phyloP scores from a whole-genome alignment of 225 moss, liverwort and hornwort genomes.

The Takakia lepidozioides region DNA sequence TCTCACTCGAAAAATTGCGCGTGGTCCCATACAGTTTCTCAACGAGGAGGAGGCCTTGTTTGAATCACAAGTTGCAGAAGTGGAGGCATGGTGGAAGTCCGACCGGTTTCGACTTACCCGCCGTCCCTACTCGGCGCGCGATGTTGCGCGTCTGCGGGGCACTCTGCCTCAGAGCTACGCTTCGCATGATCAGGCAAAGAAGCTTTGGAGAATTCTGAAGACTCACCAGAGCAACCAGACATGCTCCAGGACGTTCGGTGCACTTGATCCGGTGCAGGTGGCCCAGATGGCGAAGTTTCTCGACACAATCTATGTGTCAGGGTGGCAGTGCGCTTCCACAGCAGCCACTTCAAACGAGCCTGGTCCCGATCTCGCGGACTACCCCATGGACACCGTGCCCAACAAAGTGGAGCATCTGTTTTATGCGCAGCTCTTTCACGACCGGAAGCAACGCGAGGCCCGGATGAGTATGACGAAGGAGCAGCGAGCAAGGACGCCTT shows the following conservation, averaged over 20 bases:
- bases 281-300: conserved; percentile 81
- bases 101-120: conserved; percentile 53
- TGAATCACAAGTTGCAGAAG: conserved; percentile 52
- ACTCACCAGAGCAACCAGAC: conserved; percentile 49
- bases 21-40: conserved; percentile 22
- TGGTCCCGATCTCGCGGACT: conserved; percentile 78
- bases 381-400: conserved; percentile 82
- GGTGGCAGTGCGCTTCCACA: conserved; percentile 86
- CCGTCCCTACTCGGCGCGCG: conserved; percentile 44
- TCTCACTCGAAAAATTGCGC: too few relatives aligned
- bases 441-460: conserved; percentile 69
- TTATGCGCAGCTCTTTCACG: conserved; percentile 73
- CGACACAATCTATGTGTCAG: conserved; percentile 74
- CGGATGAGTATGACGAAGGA: conserved; percentile 25
- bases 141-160: conserved; percentile 55
- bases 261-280: conserved; percentile 67
- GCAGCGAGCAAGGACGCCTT: conserved; percentile 20
- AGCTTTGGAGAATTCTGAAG: conserved; percentile 51
- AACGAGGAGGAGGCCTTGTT: conserved; percentile 48
- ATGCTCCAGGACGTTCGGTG: conserved; percentile 70
- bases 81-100: conserved; percentile 62
- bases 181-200: conserved; percentile 57
- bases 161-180: conserved; percentile 49
- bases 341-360: conserved; percentile 71
- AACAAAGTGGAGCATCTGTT: conserved; percentile 85